Evolutionary conservation across 2,329 filamentous ascomycete genomes (phyloP).

Genomic region (Cordyceps tenuipes): DNA sequence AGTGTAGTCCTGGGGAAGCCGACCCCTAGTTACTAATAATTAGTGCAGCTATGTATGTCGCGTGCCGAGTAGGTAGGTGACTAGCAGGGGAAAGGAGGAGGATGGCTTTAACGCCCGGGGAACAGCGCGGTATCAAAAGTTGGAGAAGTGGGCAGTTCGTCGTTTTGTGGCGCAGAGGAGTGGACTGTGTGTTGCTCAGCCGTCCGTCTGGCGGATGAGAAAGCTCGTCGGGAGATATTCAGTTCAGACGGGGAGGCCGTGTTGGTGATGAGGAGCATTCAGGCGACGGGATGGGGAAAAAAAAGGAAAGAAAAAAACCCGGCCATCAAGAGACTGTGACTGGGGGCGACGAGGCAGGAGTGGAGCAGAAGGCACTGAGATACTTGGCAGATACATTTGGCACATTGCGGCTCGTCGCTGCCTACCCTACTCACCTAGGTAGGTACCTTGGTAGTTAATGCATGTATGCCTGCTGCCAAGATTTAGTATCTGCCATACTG

Average conservation of each 20-base stretch:
- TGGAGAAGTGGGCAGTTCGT: constrained; percentile 1
- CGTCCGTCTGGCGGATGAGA: not conserved
- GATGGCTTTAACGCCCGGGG: not conserved
- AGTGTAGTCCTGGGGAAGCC: constrained; percentile 6
- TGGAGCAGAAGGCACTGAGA: not conserved
- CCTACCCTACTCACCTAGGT: too few species aligned
- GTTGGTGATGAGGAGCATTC: not conserved
- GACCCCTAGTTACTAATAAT: too few species aligned
- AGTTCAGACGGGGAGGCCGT: not conserved
- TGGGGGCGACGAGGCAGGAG: not conserved
- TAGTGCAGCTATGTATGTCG: constrained; percentile 1
- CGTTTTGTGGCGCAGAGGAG: not conserved
- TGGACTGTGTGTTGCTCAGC: not conserved
- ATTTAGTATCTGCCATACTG: not conserved
- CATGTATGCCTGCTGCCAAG: not conserved
- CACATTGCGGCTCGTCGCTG: not conserved
- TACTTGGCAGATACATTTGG: not conserved
- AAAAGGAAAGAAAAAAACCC: constrained; percentile 1
- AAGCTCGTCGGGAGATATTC: not conserved
- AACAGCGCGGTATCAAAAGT: not conserved
- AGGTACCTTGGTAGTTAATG: too few species aligned
- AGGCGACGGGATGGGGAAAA: not conserved
- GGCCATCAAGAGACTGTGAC: not conserved
- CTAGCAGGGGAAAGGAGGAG: not conserved
- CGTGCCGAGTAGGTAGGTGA: not conserved